These are phyloP conservation scores for Forsythia suspensa DNA, from an alignment of 257 asterid genomes.

Conservation along the genomic window DNA sequence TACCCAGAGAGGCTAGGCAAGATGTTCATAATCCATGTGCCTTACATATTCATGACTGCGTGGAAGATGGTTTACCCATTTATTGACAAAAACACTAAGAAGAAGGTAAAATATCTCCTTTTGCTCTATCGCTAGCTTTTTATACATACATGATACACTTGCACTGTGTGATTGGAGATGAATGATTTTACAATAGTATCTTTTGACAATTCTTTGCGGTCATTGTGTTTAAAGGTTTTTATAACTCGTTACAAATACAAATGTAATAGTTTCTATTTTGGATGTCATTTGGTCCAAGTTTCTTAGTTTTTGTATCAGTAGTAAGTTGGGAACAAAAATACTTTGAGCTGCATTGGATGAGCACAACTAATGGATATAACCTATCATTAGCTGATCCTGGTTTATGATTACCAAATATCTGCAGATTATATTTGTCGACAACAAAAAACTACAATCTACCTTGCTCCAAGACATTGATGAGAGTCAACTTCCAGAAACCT, in stretches of 20 bases:
- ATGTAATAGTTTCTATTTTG: not conserved
- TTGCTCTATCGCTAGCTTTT: not conserved
- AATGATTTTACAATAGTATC: not conserved
- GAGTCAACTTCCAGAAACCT: constrained; percentile 59
- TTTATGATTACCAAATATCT: constrained; percentile 7
- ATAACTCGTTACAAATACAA: not conserved
- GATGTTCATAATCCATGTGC: constrained; percentile 64
- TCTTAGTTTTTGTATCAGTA: not conserved
- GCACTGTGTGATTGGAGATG: not conserved
- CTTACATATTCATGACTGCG: constrained; percentile 80
- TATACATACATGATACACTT: not conserved
- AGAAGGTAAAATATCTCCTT: constrained; percentile 46
- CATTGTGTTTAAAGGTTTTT: not conserved
- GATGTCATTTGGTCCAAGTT: not conserved
- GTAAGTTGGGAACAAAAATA: not conserved
- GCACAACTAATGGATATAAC: not conserved
- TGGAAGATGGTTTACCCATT: constrained; percentile 91
- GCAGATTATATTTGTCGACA: constrained; percentile 78
- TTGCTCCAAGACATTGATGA: constrained; percentile 57
- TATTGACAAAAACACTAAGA: constrained; percentile 78
- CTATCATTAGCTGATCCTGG: not conserved
- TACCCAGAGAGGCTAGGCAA: constrained; percentile 94
- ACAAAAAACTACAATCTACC: constrained; percentile 51
- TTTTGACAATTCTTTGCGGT: not conserved
- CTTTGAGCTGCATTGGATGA: not conserved